Evolutionary conservation across 108 stramenopile genomes (phyloP), one percentile per base, ranked within the genome.

Genomic region (Epipyxis sp.): DNA sequence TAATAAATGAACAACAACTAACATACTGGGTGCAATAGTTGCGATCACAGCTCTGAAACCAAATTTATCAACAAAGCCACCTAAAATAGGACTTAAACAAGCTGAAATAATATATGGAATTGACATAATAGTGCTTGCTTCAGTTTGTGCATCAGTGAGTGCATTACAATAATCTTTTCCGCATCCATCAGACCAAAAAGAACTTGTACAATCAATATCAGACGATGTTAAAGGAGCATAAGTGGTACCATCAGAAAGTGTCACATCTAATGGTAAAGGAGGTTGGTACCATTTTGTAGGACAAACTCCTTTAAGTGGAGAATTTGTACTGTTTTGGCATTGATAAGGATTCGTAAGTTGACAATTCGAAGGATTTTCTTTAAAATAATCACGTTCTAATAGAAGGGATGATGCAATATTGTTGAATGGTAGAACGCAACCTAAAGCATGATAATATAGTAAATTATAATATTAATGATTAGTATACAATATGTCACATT

Each of bases 351-450:
- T 77, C 44, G 43, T 41, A 35, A 88, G 57, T 34, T 59, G 45
- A 76, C 87, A 87, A 20, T 59, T 30, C 25, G 44, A 25, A 0
- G 88, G 80, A 40, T 81, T 42, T 29, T 44, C 44, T 27, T 41
- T 59, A 69, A 87, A 86, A 50, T 78, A 87, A 74, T 88, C 84
- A 29, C 90, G 78, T 67, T 90, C 90, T 25, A 88, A 69, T 25
- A 91, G 59, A 41, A 91, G 80, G 35, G 86, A 86, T 34, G 81
- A 69, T 30, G 89, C 89, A 1, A 91, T 83, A 83, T 86, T 89
- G 81, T 90, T 90, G 69, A 89, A 91, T 42, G 90, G 90, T 20
- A 89, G 32, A 35, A 90, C 82, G 57, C 86, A 85, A 30, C 90
- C 46, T 50, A 50, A 13, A 50, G 6, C 20, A 50, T 6, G 13